phyloP scores from a whole-genome alignment of 768 basidiomycete genomes.

The Psilocybe tampanensis region DNA sequence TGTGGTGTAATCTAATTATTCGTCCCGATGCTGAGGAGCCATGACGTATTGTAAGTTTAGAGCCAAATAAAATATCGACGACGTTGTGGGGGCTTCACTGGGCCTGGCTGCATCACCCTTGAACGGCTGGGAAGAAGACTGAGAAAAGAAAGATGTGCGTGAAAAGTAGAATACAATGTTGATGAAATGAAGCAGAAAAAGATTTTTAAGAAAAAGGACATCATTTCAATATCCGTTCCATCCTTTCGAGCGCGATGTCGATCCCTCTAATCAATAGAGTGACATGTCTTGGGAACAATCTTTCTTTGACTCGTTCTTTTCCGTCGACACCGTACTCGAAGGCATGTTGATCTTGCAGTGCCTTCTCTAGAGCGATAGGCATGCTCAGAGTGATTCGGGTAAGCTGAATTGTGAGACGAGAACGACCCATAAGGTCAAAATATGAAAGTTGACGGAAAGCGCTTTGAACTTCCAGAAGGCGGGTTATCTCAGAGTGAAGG shows the following conservation, averaged over 20 bases:
- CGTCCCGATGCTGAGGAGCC: neutral
- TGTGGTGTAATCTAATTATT: slow-evolving; percentile 6
- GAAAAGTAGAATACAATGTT: neutral
- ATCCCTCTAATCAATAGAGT: slow-evolving; percentile 62
- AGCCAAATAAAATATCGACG: neutral
- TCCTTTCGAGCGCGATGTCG: slow-evolving; percentile 63
- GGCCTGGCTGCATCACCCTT: too few species aligned
- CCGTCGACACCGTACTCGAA: slow-evolving; percentile 15
- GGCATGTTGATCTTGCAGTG: slow-evolving; percentile 52
- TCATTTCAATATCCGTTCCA: slow-evolving; percentile 58
- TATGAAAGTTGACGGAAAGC: slow-evolving; percentile 76
- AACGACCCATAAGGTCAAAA: slow-evolving; percentile 75
- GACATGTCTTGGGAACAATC: slow-evolving; percentile 59
- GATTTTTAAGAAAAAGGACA: neutral
- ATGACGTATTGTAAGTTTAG: neutral
- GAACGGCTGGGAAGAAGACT: too few species aligned
- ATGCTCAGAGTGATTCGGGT: slow-evolving; percentile 76
- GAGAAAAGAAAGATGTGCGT: too few species aligned
- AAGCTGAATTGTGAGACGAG: slow-evolving; percentile 75
- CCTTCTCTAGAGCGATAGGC: slow-evolving; percentile 73
- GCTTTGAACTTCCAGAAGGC: slow-evolving; percentile 81
- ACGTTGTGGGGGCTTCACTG: neutral
- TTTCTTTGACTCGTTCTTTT: slow-evolving; percentile 14
- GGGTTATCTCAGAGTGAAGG: slow-evolving; percentile 70
- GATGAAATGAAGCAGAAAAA: neutral